Percentiles rank a stretch among this genome's conserved stretches.
phyloP scores from a whole-genome alignment of 768 basidiomycete species.

The Boletellus ananas region DNA sequence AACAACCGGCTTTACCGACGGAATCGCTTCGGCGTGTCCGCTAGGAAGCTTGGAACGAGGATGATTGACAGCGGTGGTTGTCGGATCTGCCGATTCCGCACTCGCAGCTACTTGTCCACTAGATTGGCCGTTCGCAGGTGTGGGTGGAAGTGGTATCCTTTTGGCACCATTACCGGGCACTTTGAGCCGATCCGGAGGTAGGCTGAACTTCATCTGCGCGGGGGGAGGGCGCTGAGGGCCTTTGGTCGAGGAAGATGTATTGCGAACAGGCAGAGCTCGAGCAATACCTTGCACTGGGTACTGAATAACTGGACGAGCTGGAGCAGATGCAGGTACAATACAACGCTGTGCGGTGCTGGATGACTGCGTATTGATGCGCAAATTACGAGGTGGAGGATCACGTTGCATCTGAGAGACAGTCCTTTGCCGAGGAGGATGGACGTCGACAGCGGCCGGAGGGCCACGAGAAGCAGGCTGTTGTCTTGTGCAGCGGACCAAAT shows the following conservation, averaged over 20 bases:
- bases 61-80: neutral
- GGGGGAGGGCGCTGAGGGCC: slow-evolving; percentile 27
- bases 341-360: slow-evolving; percentile 19
- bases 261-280: slow-evolving; percentile 2
- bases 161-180: slow-evolving; percentile 29
- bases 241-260: slow-evolving; percentile 4
- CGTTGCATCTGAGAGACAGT: slow-evolving; percentile 18
- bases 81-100: slow-evolving; percentile 1
- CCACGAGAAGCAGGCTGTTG: slow-evolving; percentile 7
- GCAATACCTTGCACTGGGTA: slow-evolving; percentile 1
- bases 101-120: slow-evolving; percentile 1
- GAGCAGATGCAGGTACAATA: slow-evolving; percentile 10
- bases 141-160: slow-evolving; percentile 30
- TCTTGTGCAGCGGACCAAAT: neutral
- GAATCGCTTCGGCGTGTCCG: slow-evolving; percentile 1
- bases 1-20: slow-evolving; percentile 1
- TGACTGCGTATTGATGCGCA: slow-evolving; percentile 15
- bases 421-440: slow-evolving; percentile 16
- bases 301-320: slow-evolving; percentile 8
- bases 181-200: slow-evolving; percentile 23
- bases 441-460: neutral
- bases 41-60: slow-evolving; percentile 10
- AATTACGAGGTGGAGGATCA: slow-evolving; percentile 11
- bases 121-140: neutral
- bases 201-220: slow-evolving; percentile 20